Percentiles rank a stretch among this genome's conserved stretches.
Conservation (phyloP, 441 rosid species). For the Gossypium davidsonii region DNA sequence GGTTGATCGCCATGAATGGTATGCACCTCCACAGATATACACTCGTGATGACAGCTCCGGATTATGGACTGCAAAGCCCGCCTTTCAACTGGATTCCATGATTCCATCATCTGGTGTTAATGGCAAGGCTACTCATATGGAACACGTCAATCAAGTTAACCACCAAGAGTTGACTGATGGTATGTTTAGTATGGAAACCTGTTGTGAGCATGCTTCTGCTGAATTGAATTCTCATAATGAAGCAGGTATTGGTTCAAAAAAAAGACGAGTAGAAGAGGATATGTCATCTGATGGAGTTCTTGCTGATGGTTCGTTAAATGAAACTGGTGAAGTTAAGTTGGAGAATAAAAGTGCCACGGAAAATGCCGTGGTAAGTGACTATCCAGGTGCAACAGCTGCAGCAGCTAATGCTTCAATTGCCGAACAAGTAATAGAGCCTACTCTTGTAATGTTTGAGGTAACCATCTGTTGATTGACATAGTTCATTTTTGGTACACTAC, state of each 20-base stretch:
- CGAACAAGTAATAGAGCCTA: conserved; percentile 82
- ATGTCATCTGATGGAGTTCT: conserved; percentile 37
- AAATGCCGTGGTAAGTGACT: conserved; percentile 37
- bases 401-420: conserved; percentile 69
- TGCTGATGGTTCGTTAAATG: conserved; percentile 41
- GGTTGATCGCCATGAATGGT: conserved; percentile 96
- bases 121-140: conserved; percentile 40
- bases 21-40: conserved; percentile 83
- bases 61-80: conserved; percentile 72
- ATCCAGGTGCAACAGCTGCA: conserved; percentile 40
- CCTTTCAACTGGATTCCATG: conserved; percentile 37
- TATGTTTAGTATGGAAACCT: conserved; percentile 48
- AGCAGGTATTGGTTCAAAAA: conserved; percentile 51
- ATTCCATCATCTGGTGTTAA: conserved; percentile 29
- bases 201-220: conserved; percentile 42
- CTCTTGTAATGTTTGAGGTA: conserved; percentile 98
- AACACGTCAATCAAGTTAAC: conserved; percentile 41
- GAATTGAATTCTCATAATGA: conserved; percentile 38
- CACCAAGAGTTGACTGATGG: conserved; percentile 46
- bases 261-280: conserved; percentile 56
- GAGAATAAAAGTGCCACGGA: conserved; percentile 42
- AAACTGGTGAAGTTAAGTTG: conserved; percentile 43
- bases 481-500: not conserved
- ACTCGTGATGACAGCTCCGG: conserved; percentile 87
- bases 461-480: not conserved